Conservation (phyloP, 257 asterid species). For the Lantana camara region DNA sequence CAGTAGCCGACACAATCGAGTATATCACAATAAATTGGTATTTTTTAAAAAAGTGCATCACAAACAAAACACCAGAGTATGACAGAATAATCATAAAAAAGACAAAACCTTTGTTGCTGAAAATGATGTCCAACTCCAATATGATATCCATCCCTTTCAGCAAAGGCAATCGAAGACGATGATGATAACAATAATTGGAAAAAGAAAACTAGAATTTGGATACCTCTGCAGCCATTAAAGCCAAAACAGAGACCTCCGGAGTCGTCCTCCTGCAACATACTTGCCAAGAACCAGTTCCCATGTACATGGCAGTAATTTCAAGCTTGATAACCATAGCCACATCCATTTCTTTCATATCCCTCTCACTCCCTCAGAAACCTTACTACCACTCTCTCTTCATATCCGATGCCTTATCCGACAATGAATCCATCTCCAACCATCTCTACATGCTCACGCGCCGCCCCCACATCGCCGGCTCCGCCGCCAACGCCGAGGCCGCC, state of each 20-base stretch:
- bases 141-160: too few relatives aligned
- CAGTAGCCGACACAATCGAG: too few relatives aligned
- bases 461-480: constrained; percentile 81
- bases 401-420: constrained; percentile 49
- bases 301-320: constrained; percentile 37
- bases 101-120: too few relatives aligned
- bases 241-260: background rate
- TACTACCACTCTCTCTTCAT: constrained; percentile 65
- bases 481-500: constrained; percentile 82
- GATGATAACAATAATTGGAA: background rate
- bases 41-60: too few relatives aligned
- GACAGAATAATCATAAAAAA: too few relatives aligned
- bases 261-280: too few relatives aligned
- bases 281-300: background rate
- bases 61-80: too few relatives aligned
- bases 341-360: constrained; percentile 33
- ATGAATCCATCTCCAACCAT: constrained; percentile 65
- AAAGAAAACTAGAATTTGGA: background rate
- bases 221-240: background rate
- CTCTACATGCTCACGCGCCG: constrained; percentile 64
- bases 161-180: too few relatives aligned
- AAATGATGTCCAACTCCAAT: too few relatives aligned
- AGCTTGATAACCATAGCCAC: constrained; percentile 42
- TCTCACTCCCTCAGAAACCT: constrained; percentile 39
- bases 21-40: too few relatives aligned